Conservation (phyloP, 805 yeast genomes). For the Komagataella kurtzmanii region DNA sequence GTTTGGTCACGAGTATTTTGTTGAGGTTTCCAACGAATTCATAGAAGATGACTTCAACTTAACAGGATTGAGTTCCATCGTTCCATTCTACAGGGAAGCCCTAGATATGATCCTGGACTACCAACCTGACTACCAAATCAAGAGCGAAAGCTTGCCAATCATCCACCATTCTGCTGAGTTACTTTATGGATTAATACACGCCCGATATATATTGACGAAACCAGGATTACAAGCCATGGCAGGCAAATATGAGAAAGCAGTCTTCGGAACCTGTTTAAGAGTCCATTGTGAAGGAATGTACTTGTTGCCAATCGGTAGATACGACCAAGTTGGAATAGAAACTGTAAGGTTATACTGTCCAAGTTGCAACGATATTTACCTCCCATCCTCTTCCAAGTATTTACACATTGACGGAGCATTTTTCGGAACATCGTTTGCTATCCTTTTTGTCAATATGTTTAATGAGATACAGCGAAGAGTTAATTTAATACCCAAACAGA, state of each 20-base stretch:
- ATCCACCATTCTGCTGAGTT: conserved; percentile 87
- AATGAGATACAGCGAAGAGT: conserved; percentile 82
- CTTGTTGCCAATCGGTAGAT: conserved; percentile 80
- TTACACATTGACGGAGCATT: conserved; percentile 90
- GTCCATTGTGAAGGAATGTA: conserved; percentile 84
- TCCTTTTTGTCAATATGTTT: conserved; percentile 78
- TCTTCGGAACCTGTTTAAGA: conserved; percentile 88
- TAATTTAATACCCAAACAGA: conserved; percentile 39
- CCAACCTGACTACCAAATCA: conserved; percentile 47
- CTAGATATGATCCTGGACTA: conserved; percentile 81
- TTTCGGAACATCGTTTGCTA: conserved; percentile 94
- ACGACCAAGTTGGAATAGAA: conserved; percentile 83
- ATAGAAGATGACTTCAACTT: conserved; percentile 94
- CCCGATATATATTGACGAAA: conserved; percentile 77
- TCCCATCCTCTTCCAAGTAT: conserved; percentile 80
- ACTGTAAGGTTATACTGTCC: conserved; percentile 92
- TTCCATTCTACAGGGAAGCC: conserved; percentile 87
- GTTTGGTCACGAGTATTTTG: conserved; percentile 82
- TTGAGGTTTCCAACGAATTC: conserved; percentile 83
- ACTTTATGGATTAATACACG: conserved; percentile 88
- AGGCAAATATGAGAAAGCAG: conserved; percentile 79
- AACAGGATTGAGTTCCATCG: conserved; percentile 75
- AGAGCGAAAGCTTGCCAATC: conserved; percentile 56
- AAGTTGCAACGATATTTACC: conserved; percentile 80
- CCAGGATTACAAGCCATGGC: conserved; percentile 88